Base-by-base conservation (phyloP, 2,329 filamentous ascomycete genomes). In the Fusarium paranaense region DNA sequence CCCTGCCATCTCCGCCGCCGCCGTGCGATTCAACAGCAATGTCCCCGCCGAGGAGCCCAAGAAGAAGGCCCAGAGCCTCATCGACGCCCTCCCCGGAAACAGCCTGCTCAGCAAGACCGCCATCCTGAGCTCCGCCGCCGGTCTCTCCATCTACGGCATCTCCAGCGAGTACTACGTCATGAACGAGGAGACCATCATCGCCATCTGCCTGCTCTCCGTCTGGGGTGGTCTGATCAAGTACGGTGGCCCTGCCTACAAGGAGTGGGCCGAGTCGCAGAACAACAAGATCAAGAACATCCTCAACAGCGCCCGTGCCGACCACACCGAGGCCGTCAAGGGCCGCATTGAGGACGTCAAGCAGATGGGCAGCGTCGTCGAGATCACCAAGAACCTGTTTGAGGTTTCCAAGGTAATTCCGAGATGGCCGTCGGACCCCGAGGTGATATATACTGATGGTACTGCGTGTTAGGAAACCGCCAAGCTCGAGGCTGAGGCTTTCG, bases 161-260 rank as follows among this genome's bases (percentile, higher is more conserved):
- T 97, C 94, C 92, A 99, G 97, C 88, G 97, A 99, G 91, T 95
- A 98, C 89, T 98, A 98, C 87, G 95, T 99, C 84, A 90, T 99
- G 87, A 99, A 99, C 89, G 97, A 99, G 90, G 97, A 99, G 90
- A 94, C 95, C 75, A 94, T 99, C 83, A 94, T 97, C 82, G 94
- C 94, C 78, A 91, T 99, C 87, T 97, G 94, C 85, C 90, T 99
- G 81, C 88, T 98, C 83, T 95, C 93, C 83, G 94, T 98, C 83
- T 99, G 97, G 93, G 93, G 89, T 82, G 95, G 92, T 73, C 90
- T 98, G 80, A 96, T 94, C 88, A 97, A 97, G 87, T 98, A 95
- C 84, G 95, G 94, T 81, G 97, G 96, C 65, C 97, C 97, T 70
- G 88, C 92, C 85, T 98, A 98, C 91, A 91, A 89, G 83, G 91